These are phyloP conservation scores for Epipyxis sp. DNA, from an alignment of 108 stramenopile genomes.

Conservation along the genomic window DNA sequence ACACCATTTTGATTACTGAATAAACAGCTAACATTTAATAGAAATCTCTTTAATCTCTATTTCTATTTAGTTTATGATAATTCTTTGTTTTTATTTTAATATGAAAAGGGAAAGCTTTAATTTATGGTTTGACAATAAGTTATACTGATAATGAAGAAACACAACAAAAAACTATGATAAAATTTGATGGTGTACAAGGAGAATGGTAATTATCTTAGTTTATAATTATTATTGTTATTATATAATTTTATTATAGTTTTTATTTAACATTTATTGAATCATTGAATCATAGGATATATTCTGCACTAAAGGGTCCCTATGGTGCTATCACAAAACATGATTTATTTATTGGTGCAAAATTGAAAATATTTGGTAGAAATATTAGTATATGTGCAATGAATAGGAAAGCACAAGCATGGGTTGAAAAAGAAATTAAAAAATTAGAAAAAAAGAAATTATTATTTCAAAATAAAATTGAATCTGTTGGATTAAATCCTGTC, in stretches of 20 bases:
- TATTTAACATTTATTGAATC: too few relatives aligned
- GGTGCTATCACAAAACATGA: not conserved
- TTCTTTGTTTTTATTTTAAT: too few relatives aligned
- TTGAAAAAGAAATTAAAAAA: not conserved
- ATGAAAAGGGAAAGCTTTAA: not conserved
- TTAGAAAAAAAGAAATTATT: not conserved
- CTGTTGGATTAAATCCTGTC: not conserved
- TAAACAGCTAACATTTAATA: too few relatives aligned
- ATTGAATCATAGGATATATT: not conserved
- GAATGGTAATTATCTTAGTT: too few relatives aligned
- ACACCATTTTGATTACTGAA: too few relatives aligned
- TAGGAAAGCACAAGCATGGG: not conserved
- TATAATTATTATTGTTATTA: too few relatives aligned
- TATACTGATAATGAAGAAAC: not conserved
- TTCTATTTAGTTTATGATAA: too few relatives aligned
- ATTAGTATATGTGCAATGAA: not conserved
- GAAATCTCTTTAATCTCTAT: too few relatives aligned
- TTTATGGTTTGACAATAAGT: conserved; percentile 7
- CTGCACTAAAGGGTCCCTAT: conserved; percentile 14
- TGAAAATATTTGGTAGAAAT: not conserved
- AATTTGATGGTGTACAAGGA: not conserved
- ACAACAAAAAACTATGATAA: not conserved
- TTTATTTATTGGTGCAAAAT: conserved; percentile 16
- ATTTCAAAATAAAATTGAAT: not conserved
- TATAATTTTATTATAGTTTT: too few relatives aligned